phyloP scores from a whole-genome alignment of 208 protist genomes.

The Phytomonas francai region DNA sequence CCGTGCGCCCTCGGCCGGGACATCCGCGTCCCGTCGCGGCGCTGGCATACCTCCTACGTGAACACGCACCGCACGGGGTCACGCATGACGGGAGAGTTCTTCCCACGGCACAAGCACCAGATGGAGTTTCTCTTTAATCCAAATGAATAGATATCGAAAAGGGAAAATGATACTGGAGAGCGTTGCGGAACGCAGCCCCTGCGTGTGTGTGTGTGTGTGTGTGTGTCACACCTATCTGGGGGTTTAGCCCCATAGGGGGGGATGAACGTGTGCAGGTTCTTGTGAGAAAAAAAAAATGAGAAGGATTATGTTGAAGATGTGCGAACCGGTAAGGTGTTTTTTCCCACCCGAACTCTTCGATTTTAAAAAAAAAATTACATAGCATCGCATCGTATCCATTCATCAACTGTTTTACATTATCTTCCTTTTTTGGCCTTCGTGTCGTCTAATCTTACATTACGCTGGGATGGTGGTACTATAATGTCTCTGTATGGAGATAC shows the following conservation, averaged over 20 bases:
- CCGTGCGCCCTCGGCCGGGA: constrained; percentile 79
- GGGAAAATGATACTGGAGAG: background rate
- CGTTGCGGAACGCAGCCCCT: too few species aligned
- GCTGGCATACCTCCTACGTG: constrained; percentile 87
- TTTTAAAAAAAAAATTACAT: background rate
- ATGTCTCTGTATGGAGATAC: background rate
- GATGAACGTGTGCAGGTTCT: background rate
- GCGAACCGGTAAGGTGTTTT: background rate
- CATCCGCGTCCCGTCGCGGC: constrained; percentile 66
- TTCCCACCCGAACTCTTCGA: background rate
- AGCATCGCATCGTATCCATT: background rate
- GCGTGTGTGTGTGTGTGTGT: background rate
- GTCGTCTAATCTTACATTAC: background rate
- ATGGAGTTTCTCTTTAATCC: constrained; percentile 86
- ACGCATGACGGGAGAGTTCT: constrained; percentile 73
- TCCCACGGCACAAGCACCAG: constrained; percentile 77
- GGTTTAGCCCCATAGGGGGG: background rate
- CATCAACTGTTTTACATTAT: background rate
- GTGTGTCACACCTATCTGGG: background rate
- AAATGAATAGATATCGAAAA: constrained; percentile 34
- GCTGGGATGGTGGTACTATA: background rate
- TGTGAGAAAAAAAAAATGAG: constrained; percentile 1
- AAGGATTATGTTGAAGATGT: background rate
- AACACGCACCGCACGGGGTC: constrained; percentile 86
- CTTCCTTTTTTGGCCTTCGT: background rate